Evolutionary conservation across 2,329 filamentous ascomycete genomes (phyloP).

Genomic region (Ascochyta fabae): DNA sequence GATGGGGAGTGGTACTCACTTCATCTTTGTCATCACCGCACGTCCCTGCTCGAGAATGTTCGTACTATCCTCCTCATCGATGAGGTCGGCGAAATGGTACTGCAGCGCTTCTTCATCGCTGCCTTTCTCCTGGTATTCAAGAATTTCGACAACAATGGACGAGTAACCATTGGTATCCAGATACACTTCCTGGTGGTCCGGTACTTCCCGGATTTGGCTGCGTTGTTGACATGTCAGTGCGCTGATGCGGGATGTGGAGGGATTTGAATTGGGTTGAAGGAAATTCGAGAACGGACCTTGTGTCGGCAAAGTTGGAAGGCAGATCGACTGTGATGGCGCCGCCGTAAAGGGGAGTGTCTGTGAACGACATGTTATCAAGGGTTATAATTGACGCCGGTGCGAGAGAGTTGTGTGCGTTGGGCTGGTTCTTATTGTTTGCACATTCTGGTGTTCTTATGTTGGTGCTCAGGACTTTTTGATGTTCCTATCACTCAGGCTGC

Average conservation of each 20-base stretch:
- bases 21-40: conserved; percentile 42
- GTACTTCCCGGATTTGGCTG: conserved; percentile 76
- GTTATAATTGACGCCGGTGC: not conserved
- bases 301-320: conserved; percentile 72
- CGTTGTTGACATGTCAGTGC: conserved; percentile 1
- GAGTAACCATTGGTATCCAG: conserved; percentile 84
- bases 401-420: conserved; percentile 11
- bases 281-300: conserved; percentile 62
- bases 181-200: conserved; percentile 91
- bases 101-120: conserved; percentile 70
- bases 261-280: not conserved
- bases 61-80: conserved; percentile 47
- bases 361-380: conserved; percentile 60
- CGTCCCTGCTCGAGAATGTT: conserved; percentile 42
- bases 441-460: conserved; percentile 35
- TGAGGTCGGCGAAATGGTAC: conserved; percentile 58
- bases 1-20: conserved; percentile 39
- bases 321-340: conserved; percentile 74
- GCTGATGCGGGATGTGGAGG: conserved; percentile 18
- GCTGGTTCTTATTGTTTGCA: conserved; percentile 10
- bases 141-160: conserved; percentile 88
- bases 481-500: conserved; percentile 38
- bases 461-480: conserved; percentile 22
- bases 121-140: conserved; percentile 75
- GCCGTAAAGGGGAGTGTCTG: conserved; percentile 70